Evolutionary conservation across 805 yeast species (phyloP), one percentile per base, ranked within the genome.

Genomic region (Suhomyces tanzawaensis): DNA sequence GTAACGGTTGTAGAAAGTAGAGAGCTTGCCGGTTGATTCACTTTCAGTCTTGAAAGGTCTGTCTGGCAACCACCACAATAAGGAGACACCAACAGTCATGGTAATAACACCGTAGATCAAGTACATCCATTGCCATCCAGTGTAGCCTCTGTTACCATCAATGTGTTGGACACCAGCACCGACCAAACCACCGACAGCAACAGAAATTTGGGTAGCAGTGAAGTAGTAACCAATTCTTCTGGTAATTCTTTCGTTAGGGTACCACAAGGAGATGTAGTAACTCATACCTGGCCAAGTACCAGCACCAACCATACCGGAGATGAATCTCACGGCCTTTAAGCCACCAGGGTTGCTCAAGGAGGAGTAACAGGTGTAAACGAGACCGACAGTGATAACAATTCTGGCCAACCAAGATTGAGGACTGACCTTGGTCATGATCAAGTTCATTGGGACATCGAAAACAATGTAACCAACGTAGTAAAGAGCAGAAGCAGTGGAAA

Each of bases 261-360:
- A 87, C 91, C 95, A 87, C 50, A 86, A 64, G 0, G 90, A 77
- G 29, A 87, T 71, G 53, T 87, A 87, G 61, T 86, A 87, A 16
- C 88, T 78, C 82, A 87, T 71, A 7, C 95, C 95, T 1, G 95
- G 95, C 95, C 95, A 86, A 3, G 86, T 79, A 29, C 95, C 95
- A 8, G 95, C 93, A 37, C 86, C 86, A 40, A 82, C 83, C 39
- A 82, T 48, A 33, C 95, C 95, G 19, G 83, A 74, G 40, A 87
- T 70, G 41, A 86, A 78, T 46, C 95, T 71, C 29, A 80, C 60
- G 2, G 89, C 95, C 40, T 80, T 77, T 21, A 87, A 64, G 4
- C 91, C 91, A 7, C 71, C 52, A 3, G 74, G 62, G 37, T 69
- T 72, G 13, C 55, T 43, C 40, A 85, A 64, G 1, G 85, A 81